A percentile compares a stretch with the other conserved stretches of the same genome.
Conservation (phyloP, 2,329 filamentous ascomycete genomes). For the Pseudogymnoascus sp. region DNA sequence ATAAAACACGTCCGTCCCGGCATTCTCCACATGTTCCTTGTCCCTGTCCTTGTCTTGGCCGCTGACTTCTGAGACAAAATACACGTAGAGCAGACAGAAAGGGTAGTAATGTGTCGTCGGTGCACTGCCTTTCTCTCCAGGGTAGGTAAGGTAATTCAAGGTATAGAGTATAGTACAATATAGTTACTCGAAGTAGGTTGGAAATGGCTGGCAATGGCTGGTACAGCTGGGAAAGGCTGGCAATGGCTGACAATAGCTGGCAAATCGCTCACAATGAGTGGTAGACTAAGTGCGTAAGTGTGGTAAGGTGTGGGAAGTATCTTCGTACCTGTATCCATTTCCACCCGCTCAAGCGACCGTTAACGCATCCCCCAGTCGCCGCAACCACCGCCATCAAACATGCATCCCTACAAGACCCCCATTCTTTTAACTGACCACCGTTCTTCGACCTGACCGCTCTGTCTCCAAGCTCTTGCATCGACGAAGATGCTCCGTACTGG, state of each 20-base stretch:
- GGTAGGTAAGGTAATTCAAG: neutral
- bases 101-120: neutral
- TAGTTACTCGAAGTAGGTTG: neutral
- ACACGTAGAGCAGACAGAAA: neutral
- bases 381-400: neutral
- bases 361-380: neutral
- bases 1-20: constrained; percentile 6
- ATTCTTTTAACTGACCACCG: neutral
- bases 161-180: neutral
- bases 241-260: neutral
- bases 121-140: neutral
- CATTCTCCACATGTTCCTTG: constrained; percentile 6
- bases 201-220: neutral
- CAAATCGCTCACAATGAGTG: neutral
- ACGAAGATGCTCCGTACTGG: constrained; percentile 9
- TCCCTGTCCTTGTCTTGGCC: constrained; percentile 7
- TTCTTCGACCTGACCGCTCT: neutral
- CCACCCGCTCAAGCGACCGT: constrained; percentile 8
- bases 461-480: neutral
- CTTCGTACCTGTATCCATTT: neutral
- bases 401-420: constrained; percentile 6
- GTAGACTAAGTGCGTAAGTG: neutral
- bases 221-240: neutral
- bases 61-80: constrained; percentile 8
- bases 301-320: neutral